These are phyloP conservation scores for Parathielavia appendiculata DNA, from an alignment of 495 filamentous ascomycete species.

Conservation along the genomic window DNA sequence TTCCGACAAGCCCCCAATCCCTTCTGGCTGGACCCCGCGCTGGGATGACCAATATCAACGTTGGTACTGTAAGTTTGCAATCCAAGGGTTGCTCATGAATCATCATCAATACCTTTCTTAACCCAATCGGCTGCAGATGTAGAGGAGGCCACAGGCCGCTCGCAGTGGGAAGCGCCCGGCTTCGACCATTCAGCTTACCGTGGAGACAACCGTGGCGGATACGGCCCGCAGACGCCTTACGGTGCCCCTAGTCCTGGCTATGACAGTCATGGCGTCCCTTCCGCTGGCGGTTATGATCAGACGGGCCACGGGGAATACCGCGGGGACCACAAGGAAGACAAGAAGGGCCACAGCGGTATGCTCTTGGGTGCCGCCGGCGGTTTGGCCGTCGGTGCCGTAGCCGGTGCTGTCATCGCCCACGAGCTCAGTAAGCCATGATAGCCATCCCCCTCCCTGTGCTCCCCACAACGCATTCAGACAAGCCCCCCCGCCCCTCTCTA, in stretches of 20 bases:
- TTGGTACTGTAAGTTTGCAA: constrained; percentile 44
- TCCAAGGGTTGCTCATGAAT: too few species aligned
- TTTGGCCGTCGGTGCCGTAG: constrained; percentile 52
- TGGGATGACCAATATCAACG: constrained; percentile 55
- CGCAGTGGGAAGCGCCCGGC: constrained; percentile 56
- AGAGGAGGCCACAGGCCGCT: constrained; percentile 53
- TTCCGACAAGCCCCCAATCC: constrained; percentile 49
- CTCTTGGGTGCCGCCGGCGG: constrained; percentile 50
- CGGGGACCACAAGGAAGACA: constrained; percentile 39
- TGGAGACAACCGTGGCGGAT: constrained; percentile 15
- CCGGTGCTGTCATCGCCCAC: constrained; percentile 52
- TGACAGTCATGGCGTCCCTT: constrained; percentile 3
- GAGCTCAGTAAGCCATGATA: constrained; percentile 48
- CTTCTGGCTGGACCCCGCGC: constrained; percentile 54
- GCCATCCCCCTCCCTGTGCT: background rate
- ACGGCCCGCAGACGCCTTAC: background rate
- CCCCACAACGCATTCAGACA: background rate
- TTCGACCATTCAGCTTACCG: constrained; percentile 15
- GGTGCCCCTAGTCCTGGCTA: constrained; percentile 3
- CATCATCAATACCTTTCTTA: background rate
- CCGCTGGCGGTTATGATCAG: constrained; percentile 9
- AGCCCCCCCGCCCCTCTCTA: background rate
- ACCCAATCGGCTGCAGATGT: constrained; percentile 32
- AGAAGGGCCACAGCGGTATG: constrained; percentile 38
- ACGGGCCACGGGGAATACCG: constrained; percentile 28